Conservation (phyloP, 164 flowering plant genomes). For the Macadamia integrifolia region DNA sequence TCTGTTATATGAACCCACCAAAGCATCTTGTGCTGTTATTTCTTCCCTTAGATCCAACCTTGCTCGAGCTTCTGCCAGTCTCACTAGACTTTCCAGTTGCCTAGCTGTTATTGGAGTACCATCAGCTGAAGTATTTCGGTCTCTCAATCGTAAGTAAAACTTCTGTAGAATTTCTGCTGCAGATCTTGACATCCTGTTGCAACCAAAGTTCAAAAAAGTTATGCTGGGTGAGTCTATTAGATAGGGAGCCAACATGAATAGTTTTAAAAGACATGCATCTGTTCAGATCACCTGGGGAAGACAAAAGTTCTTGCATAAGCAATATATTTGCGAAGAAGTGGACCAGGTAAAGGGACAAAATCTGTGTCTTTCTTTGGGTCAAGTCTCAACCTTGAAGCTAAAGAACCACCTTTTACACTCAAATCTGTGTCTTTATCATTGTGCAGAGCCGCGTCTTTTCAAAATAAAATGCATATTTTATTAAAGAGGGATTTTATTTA, state of each 20-base stretch:
- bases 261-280: slow-evolving; percentile 5
- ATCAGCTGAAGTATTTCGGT: slow-evolving; percentile 81
- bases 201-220: slow-evolving; percentile 8
- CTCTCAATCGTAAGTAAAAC: slow-evolving; percentile 76
- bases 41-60: slow-evolving; percentile 89
- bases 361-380: slow-evolving; percentile 62
- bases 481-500: background rate
- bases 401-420: slow-evolving; percentile 42
- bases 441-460: slow-evolving; percentile 33
- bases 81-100: slow-evolving; percentile 91
- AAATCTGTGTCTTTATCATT: slow-evolving; percentile 27
- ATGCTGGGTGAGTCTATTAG: background rate
- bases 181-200: slow-evolving; percentile 72
- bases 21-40: slow-evolving; percentile 90
- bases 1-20: slow-evolving; percentile 40
- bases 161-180: slow-evolving; percentile 93
- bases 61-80: slow-evolving; percentile 97
- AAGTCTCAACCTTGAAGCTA: slow-evolving; percentile 72
- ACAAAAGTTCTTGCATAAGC: slow-evolving; percentile 89
- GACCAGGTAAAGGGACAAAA: slow-evolving; percentile 77
- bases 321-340: slow-evolving; percentile 90
- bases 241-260: background rate
- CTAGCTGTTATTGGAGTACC: slow-evolving; percentile 97
- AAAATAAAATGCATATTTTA: slow-evolving; percentile 1
- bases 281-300: slow-evolving; percentile 64